These are phyloP conservation scores for Debaryomyces prosopidis DNA, from an alignment of 805 yeast genomes.

Conservation along the genomic window DNA sequence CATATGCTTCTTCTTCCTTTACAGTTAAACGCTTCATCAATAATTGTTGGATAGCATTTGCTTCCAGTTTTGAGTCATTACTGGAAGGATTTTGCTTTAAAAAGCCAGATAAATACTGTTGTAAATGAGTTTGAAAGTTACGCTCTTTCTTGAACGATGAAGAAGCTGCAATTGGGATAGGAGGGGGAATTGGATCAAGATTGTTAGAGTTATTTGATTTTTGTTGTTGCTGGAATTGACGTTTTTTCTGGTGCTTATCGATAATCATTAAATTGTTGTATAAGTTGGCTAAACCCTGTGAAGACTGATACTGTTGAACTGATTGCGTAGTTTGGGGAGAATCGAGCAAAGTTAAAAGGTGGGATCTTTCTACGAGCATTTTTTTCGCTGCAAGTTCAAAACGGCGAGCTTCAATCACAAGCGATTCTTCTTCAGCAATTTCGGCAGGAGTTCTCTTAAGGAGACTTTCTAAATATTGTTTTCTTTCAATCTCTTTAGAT, in stretches of 20 bases:
- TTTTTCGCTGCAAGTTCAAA: slow-evolving; percentile 91
- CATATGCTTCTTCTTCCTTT: slow-evolving; percentile 83
- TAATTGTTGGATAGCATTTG: slow-evolving; percentile 41
- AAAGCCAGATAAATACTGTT: slow-evolving; percentile 40
- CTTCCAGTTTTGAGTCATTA: slow-evolving; percentile 31
- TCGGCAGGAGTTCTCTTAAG: slow-evolving; percentile 90
- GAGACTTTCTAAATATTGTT: slow-evolving; percentile 73
- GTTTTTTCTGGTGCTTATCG: slow-evolving; percentile 60
- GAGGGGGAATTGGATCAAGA: slow-evolving; percentile 56
- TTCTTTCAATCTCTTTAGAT: slow-evolving; percentile 73
- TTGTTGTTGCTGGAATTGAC: slow-evolving; percentile 44
- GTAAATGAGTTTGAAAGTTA: slow-evolving; percentile 45
- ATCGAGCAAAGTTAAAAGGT: slow-evolving; percentile 74
- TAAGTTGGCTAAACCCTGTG: slow-evolving; percentile 87
- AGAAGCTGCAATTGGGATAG: slow-evolving; percentile 56
- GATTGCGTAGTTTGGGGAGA: slow-evolving; percentile 80
- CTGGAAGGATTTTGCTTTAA: slow-evolving; percentile 32
- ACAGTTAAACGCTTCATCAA: slow-evolving; percentile 59
- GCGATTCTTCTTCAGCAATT: slow-evolving; percentile 95
- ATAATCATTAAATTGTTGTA: slow-evolving; percentile 74
- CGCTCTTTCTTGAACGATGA: slow-evolving; percentile 46
- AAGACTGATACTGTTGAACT: slow-evolving; percentile 72
- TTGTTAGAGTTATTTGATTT: slow-evolving; percentile 12
- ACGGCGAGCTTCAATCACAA: slow-evolving; percentile 88
- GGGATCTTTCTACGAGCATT: slow-evolving; percentile 79